Evolutionary conservation across 164 flowering plant genomes (phyloP), one percentile per base, ranked within the genome.

Genomic region (Tetrastigma voinierianum): DNA sequence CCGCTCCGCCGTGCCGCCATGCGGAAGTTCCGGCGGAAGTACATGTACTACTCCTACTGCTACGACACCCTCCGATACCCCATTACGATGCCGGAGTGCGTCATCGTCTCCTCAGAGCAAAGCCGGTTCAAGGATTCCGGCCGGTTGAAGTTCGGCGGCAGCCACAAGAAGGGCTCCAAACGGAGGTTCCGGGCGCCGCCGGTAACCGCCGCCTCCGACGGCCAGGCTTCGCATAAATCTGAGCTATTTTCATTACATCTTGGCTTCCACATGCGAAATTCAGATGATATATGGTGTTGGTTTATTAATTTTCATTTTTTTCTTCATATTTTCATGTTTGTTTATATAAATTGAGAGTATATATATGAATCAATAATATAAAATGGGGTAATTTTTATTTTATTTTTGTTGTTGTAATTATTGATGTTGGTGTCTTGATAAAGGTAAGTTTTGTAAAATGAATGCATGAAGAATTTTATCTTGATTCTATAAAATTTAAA

Each of bases 41-140:
- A 82, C 77, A 87, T 90, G 95, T 90, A 87, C 72, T 94, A 94
- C 64, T 90, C 96, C 0, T 85, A 90, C 48, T 94, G 98, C 58
- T 94, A 94, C 20, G 98, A 94, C 66, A 61, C 67, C 0, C n/a
- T 80, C 21, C 70, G 98, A 76, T 94, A 94, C 76, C 76, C 89
- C 0, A 81, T 77, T 19, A 75, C 95, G 0, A 89, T 76, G 12
- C 93, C 98, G 9, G 98, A 91, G 69, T 94, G 98, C 62, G 93
- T 86, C 13, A 57, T 84, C 3, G 65, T 71, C 10, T 87, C 90
- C 1, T 18, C 73, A 9, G 93, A 87, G 77, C 76, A 78, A 70
- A 23, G n/a, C 21, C 54, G 83, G 79, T 91, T 91, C 69, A 84
- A 81, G 78, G 89, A 84, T 40, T 75, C 80, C 1, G 96, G 98